Evolutionary conservation across 2,329 filamentous ascomycete genomes (phyloP), one percentile per base, ranked within the genome.

Genomic region (Exophiala aquamarina): DNA sequence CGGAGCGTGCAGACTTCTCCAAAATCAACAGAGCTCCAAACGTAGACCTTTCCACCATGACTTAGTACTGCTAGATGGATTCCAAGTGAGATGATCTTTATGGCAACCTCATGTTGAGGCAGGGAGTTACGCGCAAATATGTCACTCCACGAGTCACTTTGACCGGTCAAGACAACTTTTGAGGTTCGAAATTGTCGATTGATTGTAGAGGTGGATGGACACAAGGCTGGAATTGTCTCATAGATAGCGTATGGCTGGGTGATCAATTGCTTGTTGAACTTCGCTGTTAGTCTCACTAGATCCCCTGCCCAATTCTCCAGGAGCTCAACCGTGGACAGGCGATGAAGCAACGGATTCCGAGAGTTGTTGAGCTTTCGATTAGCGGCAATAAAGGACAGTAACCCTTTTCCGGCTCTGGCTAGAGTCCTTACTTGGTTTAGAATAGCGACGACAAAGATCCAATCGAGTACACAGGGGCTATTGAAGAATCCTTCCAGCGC

Each of bases 211-310:
- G 58, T 54, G 6, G 42, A 28, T 0, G 70, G 69, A 49, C 69
- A 72, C 32, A 74, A 65, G 2, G 68, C 65, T 1, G 69, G 66
- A 7, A 73, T 64, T 2, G 60, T 49, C 34, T 65, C 64, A 48
- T 70, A 66, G 26, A 73, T 71, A 0, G 63, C 46, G 4, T 61
- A 52, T 0, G 69, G 68, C 6, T 59, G 47, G 23, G 41, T 29
- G 1, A 44, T 23, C 9, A 71, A 41, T 31, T 54, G 49, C 5
- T 11, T 34, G 3, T 64, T 63, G 47, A 70, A 71, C 36, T 67
- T 69, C 5, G 65, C 66, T 11, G 67, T 41, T 8, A 72, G 49
- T 43, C 64, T 65, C 7, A 66, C 44, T 6, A 71, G 50, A 46
- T 71, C 70, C 1, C 46, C 54, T 1, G 62, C 57, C 69, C 68